Evolutionary conservation across 805 yeast species (phyloP).

Genomic region (Sugiyamaella americana): DNA sequence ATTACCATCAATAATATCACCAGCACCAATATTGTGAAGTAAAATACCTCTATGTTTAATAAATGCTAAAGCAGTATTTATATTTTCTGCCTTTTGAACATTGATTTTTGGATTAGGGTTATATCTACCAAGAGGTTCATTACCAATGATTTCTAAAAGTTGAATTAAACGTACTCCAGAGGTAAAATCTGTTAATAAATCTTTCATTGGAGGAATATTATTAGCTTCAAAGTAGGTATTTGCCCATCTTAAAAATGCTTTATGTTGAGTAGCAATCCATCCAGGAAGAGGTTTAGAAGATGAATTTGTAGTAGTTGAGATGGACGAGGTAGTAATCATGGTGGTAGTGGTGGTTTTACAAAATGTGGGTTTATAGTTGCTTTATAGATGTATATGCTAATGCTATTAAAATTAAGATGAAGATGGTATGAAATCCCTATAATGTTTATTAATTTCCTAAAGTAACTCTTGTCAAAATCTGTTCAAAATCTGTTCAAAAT

Average conservation of each 20-base stretch:
- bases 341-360: too few species aligned
- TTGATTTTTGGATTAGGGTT: constrained; percentile 29
- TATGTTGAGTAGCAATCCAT: constrained; percentile 37
- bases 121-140: constrained; percentile 33
- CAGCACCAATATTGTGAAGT: constrained; percentile 45
- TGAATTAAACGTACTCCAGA: constrained; percentile 34
- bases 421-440: too few species aligned
- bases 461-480: too few species aligned
- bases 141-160: constrained; percentile 34
- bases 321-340: background rate
- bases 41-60: constrained; percentile 33
- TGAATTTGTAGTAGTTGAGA: background rate
- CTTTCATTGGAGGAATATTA: constrained; percentile 23
- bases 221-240: constrained; percentile 31
- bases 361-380: too few species aligned
- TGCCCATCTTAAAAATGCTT: constrained; percentile 36
- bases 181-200: constrained; percentile 28
- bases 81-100: constrained; percentile 36
- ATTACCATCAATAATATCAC: constrained; percentile 89
- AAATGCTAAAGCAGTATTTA: constrained; percentile 33
- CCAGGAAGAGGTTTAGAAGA: constrained; percentile 4
- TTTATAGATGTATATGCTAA: too few species aligned
- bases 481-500: too few species aligned
- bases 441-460: too few species aligned
- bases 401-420: too few species aligned